These are phyloP conservation scores for Sextonia rubra DNA, from an alignment of 164 flowering plant genomes.

Conservation along the genomic window DNA sequence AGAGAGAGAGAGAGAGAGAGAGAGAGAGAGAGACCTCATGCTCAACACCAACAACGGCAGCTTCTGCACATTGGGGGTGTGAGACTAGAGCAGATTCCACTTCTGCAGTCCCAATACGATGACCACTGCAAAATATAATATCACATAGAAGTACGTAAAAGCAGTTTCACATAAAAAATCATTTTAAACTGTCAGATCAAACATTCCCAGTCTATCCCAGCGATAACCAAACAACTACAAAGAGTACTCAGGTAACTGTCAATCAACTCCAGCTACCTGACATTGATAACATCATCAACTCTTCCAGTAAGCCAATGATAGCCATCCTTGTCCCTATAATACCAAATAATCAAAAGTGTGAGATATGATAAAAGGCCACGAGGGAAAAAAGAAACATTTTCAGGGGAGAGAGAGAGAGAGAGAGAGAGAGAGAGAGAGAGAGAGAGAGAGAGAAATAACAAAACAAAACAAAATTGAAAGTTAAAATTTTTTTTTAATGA, in stretches of 20 bases:
- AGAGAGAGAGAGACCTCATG: constrained; percentile 65
- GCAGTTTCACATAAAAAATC: neutral
- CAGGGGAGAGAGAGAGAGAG: neutral
- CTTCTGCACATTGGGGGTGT: constrained; percentile 96
- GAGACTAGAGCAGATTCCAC: constrained; percentile 98
- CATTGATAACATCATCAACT: constrained; percentile 98
- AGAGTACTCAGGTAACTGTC: neutral
- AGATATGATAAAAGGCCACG: neutral
- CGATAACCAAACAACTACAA: neutral
- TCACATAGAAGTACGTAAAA: neutral
- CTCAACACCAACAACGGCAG: constrained; percentile 99
- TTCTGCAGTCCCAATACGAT: constrained; percentile 99
- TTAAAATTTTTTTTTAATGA: too few species aligned
- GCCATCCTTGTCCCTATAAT: constrained; percentile 87
- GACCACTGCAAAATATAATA: constrained; percentile 57
- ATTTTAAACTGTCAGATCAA: neutral
- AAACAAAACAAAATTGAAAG: neutral
- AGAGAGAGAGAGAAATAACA: neutral
- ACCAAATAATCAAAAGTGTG: neutral
- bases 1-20: neutral
- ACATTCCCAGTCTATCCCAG: neutral
- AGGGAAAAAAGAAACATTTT: neutral
- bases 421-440: neutral
- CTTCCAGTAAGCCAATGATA: constrained; percentile 99
- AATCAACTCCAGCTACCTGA: constrained; percentile 49